These are phyloP conservation scores for Daldinia concentrica DNA, from an alignment of 495 filamentous ascomycete genomes.

Conservation along the genomic window DNA sequence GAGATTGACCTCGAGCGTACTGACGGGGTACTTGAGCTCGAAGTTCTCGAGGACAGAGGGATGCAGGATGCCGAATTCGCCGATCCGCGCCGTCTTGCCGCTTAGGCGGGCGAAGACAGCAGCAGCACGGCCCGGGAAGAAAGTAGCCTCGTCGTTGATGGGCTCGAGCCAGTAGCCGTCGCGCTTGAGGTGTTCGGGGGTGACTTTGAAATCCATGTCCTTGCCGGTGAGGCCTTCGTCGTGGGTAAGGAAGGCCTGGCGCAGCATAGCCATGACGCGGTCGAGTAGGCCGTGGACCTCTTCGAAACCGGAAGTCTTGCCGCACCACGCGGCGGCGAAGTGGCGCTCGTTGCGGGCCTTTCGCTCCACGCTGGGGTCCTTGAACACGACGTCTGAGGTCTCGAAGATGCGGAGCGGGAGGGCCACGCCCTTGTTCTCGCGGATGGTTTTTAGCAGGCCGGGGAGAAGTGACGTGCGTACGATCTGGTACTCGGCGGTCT, in stretches of 20 bases:
- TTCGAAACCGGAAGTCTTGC: constrained; percentile 96
- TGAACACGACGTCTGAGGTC: constrained; percentile 89
- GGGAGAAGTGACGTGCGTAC: constrained; percentile 90
- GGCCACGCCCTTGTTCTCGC: constrained; percentile 90
- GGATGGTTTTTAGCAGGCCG: constrained; percentile 91
- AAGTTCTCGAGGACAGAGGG: constrained; percentile 93
- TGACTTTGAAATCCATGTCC: constrained; percentile 57
- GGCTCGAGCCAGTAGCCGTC: constrained; percentile 94
- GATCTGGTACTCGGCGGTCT: constrained; percentile 95
- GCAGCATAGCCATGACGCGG: constrained; percentile 91
- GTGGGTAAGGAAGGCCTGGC: constrained; percentile 76
- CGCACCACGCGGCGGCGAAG: constrained; percentile 94
- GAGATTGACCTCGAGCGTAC: constrained; percentile 93
- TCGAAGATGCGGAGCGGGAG: constrained; percentile 96
- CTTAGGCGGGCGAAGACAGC: constrained; percentile 76
- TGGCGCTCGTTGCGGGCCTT: constrained; percentile 90
- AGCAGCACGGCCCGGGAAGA: constrained; percentile 89
- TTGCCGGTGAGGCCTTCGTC: constrained; percentile 72
- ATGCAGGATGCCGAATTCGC: constrained; percentile 91
- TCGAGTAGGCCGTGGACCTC: constrained; percentile 94
- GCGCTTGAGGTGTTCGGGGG: constrained; percentile 55
- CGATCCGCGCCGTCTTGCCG: constrained; percentile 76
- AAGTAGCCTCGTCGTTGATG: constrained; percentile 82
- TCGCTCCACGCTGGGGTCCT: constrained; percentile 79
- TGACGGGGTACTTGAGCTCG: constrained; percentile 91